phyloP scores from a whole-genome alignment of 148 eudicot genomes.

The Persicaria maculosa region DNA sequence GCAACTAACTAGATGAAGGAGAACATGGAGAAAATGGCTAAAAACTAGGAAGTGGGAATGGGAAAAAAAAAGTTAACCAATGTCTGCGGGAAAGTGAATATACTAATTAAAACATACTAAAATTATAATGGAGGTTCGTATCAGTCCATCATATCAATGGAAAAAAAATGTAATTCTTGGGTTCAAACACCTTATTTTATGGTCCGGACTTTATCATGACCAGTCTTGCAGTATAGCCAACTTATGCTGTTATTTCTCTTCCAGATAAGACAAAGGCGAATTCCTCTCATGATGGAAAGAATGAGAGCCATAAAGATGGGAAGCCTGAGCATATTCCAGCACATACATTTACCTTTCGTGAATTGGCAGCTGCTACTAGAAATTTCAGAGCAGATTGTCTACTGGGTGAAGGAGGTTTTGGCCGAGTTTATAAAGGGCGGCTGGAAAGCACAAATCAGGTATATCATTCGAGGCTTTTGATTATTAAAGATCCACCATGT shows the following conservation, averaged over 20 bases:
- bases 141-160: too few species aligned
- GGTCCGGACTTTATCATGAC: background rate
- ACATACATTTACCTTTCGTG: constrained; percentile 49
- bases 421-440: constrained; percentile 48
- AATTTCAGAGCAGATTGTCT: constrained; percentile 49
- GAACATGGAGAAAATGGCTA: too few species aligned
- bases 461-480: background rate
- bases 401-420: constrained; percentile 60
- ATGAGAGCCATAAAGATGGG: constrained; percentile 38
- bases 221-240: background rate
- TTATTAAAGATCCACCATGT: background rate
- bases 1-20: too few species aligned
- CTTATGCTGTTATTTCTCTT: constrained; percentile 4
- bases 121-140: too few species aligned
- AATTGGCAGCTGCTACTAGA: constrained; percentile 55
- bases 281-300: constrained; percentile 29
- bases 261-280: constrained; percentile 39
- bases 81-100: too few species aligned
- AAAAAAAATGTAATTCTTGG: background rate
- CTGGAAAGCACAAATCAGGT: constrained; percentile 54
- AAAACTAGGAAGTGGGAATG: too few species aligned
- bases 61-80: too few species aligned
- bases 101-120: too few species aligned
- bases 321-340: constrained; percentile 46
- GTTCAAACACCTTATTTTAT: background rate